Evolutionary conservation across 1,139 yeast genomes (phyloP).

Genomic region (Sugiyamaella japonica): DNA sequence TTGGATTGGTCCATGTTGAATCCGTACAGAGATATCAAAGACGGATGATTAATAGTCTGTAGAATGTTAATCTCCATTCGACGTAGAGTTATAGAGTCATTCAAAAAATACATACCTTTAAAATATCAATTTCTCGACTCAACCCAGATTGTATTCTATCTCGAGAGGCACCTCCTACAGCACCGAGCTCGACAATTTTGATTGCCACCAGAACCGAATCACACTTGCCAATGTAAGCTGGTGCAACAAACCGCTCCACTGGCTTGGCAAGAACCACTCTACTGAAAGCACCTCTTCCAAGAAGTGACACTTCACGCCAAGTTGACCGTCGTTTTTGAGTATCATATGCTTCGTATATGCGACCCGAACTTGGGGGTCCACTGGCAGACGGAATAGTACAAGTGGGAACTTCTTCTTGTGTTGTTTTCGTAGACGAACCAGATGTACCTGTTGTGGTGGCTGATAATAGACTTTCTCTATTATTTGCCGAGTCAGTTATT

Average conservation of each 20-base stretch:
- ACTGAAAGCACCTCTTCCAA: conserved; percentile 46
- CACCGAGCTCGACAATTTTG: conserved; percentile 24
- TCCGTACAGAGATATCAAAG: conserved; percentile 46
- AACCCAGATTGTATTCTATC: conserved; percentile 66
- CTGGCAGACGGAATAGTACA: not conserved
- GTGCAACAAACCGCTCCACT: conserved; percentile 35
- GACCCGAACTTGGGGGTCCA: too few species aligned
- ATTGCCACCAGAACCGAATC: conserved; percentile 41
- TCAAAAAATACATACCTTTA: conserved; percentile 35
- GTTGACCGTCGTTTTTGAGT: conserved; percentile 29
- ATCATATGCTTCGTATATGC: conserved; percentile 36
- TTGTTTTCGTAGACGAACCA: not conserved
- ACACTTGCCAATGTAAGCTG: conserved; percentile 44
- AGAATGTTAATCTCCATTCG: not conserved
- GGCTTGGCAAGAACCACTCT: conserved; percentile 43
- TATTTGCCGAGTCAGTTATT: not conserved
- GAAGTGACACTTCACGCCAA: conserved; percentile 39
- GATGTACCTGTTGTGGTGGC: not conserved
- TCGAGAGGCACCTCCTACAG: conserved; percentile 40
- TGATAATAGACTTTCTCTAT: conserved; percentile 2
- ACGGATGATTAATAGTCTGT: conserved; percentile 42
- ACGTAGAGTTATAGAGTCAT: not conserved
- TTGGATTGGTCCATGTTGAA: conserved; percentile 37
- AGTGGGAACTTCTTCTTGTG: not conserved
- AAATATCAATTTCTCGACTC: conserved; percentile 69